phyloP scores from a whole-genome alignment of 73 alveolate genomes.

The Paramecium sonneborni region DNA sequence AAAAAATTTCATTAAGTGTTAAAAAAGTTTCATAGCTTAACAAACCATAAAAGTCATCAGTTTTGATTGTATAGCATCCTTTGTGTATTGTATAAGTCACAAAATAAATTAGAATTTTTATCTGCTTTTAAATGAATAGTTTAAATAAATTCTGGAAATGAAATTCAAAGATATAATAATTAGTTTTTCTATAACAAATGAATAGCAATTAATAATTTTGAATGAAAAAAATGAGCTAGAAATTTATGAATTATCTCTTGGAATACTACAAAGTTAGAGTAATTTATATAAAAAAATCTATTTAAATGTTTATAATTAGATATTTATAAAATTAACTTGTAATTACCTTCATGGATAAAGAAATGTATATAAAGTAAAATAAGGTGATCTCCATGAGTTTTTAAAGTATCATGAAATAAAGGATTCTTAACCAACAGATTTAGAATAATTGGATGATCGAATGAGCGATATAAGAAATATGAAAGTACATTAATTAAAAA shows the following conservation, averaged over 20 bases:
- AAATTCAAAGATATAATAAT: background rate
- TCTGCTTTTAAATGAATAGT: background rate
- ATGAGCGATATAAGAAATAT: background rate
- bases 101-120: slow-evolving; percentile 12
- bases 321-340: background rate
- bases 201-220: background rate
- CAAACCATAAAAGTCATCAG: background rate
- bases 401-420: background rate
- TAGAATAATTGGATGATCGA: slow-evolving; percentile 16
- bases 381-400: background rate
- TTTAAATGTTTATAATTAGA: background rate
- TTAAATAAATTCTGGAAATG: background rate
- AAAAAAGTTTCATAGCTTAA: background rate
- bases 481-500: background rate
- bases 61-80: background rate
- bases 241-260: background rate
- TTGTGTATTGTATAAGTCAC: background rate
- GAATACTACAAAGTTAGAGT: background rate
- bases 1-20: background rate
- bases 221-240: background rate
- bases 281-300: background rate
- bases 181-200: background rate
- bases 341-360: slow-evolving; percentile 7
- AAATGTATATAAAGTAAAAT: background rate
- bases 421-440: background rate